Evolutionary conservation across 2,329 filamentous ascomycete species (phyloP).

Genomic region (Colletotrichum orchidophilum): DNA sequence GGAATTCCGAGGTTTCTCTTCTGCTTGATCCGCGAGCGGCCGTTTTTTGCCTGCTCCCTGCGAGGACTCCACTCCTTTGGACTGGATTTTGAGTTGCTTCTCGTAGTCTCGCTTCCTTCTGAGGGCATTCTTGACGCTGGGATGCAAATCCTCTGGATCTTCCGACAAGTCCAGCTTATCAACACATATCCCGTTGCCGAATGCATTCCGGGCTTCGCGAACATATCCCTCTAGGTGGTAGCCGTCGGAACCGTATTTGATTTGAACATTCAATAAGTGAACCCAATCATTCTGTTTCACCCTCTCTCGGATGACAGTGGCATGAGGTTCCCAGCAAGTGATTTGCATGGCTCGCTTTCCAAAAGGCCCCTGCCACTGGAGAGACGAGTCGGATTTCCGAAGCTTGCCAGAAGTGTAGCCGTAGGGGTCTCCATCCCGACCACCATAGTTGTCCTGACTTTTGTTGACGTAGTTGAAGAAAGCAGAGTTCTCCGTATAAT

Average conservation of each 20-base stretch:
- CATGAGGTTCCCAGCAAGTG: conserved; percentile 76
- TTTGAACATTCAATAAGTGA: conserved; percentile 75
- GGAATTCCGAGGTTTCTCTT: conserved; percentile 35
- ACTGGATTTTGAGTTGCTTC: conserved; percentile 52
- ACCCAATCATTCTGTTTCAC: conserved; percentile 71
- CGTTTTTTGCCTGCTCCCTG: conserved; percentile 33
- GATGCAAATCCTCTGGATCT: conserved; percentile 53
- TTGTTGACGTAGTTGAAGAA: conserved; percentile 64
- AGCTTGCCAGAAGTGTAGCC: conserved; percentile 57
- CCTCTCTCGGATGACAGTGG: conserved; percentile 61
- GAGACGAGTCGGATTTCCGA: not conserved
- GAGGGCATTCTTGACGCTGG: conserved; percentile 65
- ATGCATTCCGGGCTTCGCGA: conserved; percentile 64
- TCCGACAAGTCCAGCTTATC: conserved; percentile 53
- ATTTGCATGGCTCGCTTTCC: conserved; percentile 78
- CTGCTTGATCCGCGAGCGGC: conserved; percentile 24
- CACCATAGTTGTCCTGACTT: conserved; percentile 41
- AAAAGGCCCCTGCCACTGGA: conserved; percentile 76
- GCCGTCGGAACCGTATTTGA: conserved; percentile 64
- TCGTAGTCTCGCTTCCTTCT: conserved; percentile 73
- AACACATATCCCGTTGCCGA: conserved; percentile 64
- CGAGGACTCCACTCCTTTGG: conserved; percentile 44
- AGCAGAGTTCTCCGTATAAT: conserved; percentile 78
- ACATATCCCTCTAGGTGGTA: conserved; percentile 76
- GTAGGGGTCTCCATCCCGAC: conserved; percentile 61